Evolutionary conservation across 2,329 filamentous ascomycete species (phyloP).

Genomic region (Penicillium paneum): DNA sequence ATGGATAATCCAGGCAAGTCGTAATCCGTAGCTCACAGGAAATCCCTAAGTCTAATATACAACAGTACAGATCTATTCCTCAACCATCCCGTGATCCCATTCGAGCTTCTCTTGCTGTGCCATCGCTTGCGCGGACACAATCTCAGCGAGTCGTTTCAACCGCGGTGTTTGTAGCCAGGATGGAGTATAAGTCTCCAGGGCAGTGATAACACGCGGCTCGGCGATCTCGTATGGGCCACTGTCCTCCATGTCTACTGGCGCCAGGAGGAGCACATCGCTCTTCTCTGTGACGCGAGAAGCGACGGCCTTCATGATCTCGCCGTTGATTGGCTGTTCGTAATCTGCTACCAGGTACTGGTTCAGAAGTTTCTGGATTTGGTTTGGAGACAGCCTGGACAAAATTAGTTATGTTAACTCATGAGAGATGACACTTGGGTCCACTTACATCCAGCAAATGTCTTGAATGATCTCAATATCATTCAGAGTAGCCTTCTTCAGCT

Average conservation of each 20-base stretch:
- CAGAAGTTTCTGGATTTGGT: slow-evolving; percentile 97
- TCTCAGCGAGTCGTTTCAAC: slow-evolving; percentile 94
- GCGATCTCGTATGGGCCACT: slow-evolving; percentile 98
- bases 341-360: slow-evolving; percentile 99
- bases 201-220: slow-evolving; percentile 91
- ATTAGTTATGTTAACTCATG: not conserved
- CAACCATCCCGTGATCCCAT: slow-evolving; percentile 28
- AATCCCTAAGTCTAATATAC: slow-evolving; percentile 27
- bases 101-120: slow-evolving; percentile 88
- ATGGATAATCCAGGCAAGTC: slow-evolving; percentile 19
- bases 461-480: slow-evolving; percentile 99
- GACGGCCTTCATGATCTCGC: slow-evolving; percentile 99
- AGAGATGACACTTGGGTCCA: slow-evolving; percentile 23
- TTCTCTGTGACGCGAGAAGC: slow-evolving; percentile 96
- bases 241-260: slow-evolving; percentile 98
- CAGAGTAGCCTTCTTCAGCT: slow-evolving; percentile 96
- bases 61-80: slow-evolving; percentile 25
- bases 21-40: slow-evolving; percentile 28
- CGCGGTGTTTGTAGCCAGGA: slow-evolving; percentile 97
- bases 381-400: slow-evolving; percentile 75
- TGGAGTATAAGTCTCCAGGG: slow-evolving; percentile 95
- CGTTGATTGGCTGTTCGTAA: slow-evolving; percentile 98
- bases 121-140: slow-evolving; percentile 93
- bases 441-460: slow-evolving; percentile 99
- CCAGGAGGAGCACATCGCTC: slow-evolving; percentile 88